A percentile compares a stretch with the other conserved stretches of the same genome.
phyloP scores from a whole-genome alignment of 2,329 filamentous ascomycete species.

The Diaporthe aspalathi region DNA sequence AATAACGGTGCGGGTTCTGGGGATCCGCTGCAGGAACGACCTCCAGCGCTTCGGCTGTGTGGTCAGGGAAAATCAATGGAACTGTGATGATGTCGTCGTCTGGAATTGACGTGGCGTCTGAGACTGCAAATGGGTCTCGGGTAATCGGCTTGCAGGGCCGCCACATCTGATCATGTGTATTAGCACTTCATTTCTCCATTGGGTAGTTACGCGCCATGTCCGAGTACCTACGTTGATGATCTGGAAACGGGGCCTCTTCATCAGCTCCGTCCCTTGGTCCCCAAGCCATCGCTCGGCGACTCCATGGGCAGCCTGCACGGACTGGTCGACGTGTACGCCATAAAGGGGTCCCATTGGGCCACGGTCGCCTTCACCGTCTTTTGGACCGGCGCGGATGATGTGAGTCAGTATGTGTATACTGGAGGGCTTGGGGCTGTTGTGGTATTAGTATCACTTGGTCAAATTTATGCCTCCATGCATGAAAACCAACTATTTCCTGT shows the following conservation, averaged over 20 bases:
- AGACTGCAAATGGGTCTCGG: conserved; percentile 57
- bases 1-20: conserved; percentile 43
- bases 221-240: conserved; percentile 25
- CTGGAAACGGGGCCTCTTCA: conserved; percentile 24
- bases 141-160: conserved; percentile 38
- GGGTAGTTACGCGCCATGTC: too few species aligned
- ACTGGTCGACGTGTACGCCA: conserved; percentile 29
- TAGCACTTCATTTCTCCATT: not conserved
- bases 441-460: not conserved
- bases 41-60: conserved; percentile 52
- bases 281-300: conserved; percentile 22
- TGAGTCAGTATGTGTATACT: conserved; percentile 33
- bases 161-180: conserved; percentile 5
- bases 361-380: conserved; percentile 14
- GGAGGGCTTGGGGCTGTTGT: conserved; percentile 20
- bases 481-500: conserved; percentile 24
- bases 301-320: conserved; percentile 9
- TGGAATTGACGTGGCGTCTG: conserved; percentile 53
- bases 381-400: conserved; percentile 26
- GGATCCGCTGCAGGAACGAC: conserved; percentile 44
- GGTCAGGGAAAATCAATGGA: conserved; percentile 54
- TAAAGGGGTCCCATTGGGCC: conserved; percentile 5
- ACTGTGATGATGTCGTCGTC: conserved; percentile 55
- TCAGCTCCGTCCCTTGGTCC: conserved; percentile 19
- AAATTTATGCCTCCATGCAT: rapidly evolving